These are phyloP conservation scores for Trametes coccinea DNA, from an alignment of 768 basidiomycete species.

Conservation along the genomic window DNA sequence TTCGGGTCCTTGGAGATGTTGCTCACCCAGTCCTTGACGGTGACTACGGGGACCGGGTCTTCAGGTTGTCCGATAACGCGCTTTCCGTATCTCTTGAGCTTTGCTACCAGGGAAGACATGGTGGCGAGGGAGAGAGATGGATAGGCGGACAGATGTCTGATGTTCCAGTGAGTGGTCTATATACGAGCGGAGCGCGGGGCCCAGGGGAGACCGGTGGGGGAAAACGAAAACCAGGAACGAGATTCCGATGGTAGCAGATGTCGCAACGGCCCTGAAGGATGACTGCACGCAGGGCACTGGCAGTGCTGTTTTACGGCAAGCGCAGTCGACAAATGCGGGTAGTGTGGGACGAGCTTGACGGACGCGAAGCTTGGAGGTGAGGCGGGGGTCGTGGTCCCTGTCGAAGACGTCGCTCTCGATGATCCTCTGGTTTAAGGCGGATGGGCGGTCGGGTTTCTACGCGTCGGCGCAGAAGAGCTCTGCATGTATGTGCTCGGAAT, in stretches of 20 bases:
- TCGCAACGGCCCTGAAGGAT: constrained; percentile 16
- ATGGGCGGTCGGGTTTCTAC: neutral
- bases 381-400: neutral
- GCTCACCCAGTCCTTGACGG: constrained; percentile 55
- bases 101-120: constrained; percentile 37
- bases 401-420: neutral
- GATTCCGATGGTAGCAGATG: constrained; percentile 11
- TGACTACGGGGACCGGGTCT: constrained; percentile 56
- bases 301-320: constrained; percentile 6
- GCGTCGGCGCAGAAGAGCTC: neutral
- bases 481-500: neutral
- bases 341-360: constrained; percentile 1
- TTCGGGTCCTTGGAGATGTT: constrained; percentile 46
- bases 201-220: constrained; percentile 1
- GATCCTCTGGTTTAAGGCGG: neutral
- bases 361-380: neutral
- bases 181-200: constrained; percentile 4
- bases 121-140: neutral
- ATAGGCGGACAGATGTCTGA: neutral
- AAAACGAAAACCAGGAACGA: constrained; percentile 16
- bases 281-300: constrained; percentile 4
- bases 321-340: neutral
- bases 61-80: constrained; percentile 62
- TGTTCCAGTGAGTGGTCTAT: constrained; percentile 3
- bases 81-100: constrained; percentile 53